Evolutionary conservation across 176 grass and related monocot genomes (phyloP).

Genomic region (Elaeis guineensis): DNA sequence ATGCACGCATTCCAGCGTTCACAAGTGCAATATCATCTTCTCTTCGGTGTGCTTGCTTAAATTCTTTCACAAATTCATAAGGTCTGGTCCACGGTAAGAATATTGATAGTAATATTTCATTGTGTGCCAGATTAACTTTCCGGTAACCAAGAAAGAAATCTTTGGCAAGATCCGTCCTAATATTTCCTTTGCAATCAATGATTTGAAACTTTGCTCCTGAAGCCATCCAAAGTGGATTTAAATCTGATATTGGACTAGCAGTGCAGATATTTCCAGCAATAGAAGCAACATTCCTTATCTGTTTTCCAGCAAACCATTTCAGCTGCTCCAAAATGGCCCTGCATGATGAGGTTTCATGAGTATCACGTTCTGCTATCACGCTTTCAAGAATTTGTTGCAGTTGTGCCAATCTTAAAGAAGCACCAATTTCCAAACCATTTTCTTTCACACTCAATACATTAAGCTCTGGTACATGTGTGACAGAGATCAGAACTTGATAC

Average conservation of each 20-base stretch:
- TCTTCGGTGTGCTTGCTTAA: conserved; percentile 94
- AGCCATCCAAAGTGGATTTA: conserved; percentile 97
- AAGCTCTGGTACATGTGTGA: conserved; percentile 85
- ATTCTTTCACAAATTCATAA: conserved; percentile 91
- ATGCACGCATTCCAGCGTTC: conserved; percentile 76
- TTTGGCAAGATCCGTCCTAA: conserved; percentile 50
- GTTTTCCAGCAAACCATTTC: conserved; percentile 97
- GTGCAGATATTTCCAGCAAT: conserved; percentile 98
- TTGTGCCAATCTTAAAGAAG: conserved; percentile 64
- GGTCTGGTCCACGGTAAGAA: conserved; percentile 75
- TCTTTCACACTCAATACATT: conserved; percentile 52
- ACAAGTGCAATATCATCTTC: conserved; percentile 99
- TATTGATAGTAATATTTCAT: conserved; percentile 78
- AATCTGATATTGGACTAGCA: conserved; percentile 97
- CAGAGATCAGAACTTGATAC: conserved; percentile 61
- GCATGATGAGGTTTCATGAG: conserved; percentile 66
- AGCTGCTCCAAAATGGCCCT: conserved; percentile 68
- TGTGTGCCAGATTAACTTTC: conserved; percentile 63
- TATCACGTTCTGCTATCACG: conserved; percentile 33
- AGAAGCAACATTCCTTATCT: conserved; percentile 94
- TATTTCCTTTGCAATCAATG: conserved; percentile 54
- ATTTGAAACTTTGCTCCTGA: conserved; percentile 64
- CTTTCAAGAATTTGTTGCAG: conserved; percentile 67
- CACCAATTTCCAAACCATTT: conserved; percentile 77
- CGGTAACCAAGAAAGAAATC: conserved; percentile 94